Conservation (phyloP, 2,329 filamentous ascomycete species). For the Aspergillus novoparasiticus region DNA sequence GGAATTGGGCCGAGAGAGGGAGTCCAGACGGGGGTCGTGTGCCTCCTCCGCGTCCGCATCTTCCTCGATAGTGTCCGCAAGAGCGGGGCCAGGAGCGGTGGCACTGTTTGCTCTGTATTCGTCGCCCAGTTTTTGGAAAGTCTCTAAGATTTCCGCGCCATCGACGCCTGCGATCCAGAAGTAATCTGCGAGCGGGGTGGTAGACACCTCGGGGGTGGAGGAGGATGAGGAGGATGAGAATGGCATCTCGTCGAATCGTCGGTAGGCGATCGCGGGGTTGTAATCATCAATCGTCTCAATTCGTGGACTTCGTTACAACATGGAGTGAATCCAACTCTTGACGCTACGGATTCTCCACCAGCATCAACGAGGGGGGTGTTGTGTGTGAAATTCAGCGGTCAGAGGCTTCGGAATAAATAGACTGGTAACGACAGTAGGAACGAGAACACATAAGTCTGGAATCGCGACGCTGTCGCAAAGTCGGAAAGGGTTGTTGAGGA, state of each 20-base stretch:
- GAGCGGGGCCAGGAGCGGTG: conserved; percentile 38
- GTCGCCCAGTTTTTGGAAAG: conserved; percentile 45
- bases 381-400: conserved; percentile 16
- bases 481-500: conserved; percentile 8
- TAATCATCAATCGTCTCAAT: conserved; percentile 29
- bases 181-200: conserved; percentile 64
- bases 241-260: conserved; percentile 32
- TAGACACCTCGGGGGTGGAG: conserved; percentile 43
- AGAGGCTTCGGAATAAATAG: conserved; percentile 17
- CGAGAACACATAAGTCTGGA: conserved; percentile 26
- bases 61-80: conserved; percentile 64
- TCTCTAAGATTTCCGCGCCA: conserved; percentile 49
- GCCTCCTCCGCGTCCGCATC: conserved; percentile 60
- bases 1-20: conserved; percentile 45
- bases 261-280: conserved; percentile 19
- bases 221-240: conserved; percentile 26
- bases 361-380: conserved; percentile 13
- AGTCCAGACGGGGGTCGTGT: conserved; percentile 28
- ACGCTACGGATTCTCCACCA: conserved; percentile 10
- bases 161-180: conserved; percentile 64
- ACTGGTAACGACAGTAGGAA: conserved; percentile 13
- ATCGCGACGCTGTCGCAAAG: conserved; percentile 26
- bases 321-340: conserved; percentile 17
- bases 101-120: conserved; percentile 44
- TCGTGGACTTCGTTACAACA: conserved; percentile 28